Evolutionary conservation across 805 yeast genomes (phyloP).

Genomic region (Nematodospora valgi): DNA sequence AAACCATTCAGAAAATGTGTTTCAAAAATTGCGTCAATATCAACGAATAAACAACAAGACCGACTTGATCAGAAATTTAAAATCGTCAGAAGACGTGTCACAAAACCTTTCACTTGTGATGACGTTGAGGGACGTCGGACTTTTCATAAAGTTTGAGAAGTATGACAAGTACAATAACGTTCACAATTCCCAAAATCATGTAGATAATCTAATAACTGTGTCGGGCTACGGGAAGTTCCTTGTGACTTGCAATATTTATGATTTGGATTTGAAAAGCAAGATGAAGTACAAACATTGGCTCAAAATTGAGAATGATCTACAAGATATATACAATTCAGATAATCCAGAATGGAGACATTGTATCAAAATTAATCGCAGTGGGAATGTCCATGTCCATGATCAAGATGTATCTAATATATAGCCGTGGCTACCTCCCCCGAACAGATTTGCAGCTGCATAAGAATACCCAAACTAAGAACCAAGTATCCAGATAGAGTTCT

Average conservation of each 20-base stretch:
- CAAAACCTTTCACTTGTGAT: conserved; percentile 41
- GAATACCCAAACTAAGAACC: not conserved
- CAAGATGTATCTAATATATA: too few species aligned
- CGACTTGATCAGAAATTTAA: conserved; percentile 28
- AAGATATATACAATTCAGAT: conserved; percentile 27
- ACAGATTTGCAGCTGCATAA: too few species aligned
- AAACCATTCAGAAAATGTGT: conserved; percentile 24
- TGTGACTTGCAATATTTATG: conserved; percentile 41
- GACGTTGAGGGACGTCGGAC: conserved; percentile 57
- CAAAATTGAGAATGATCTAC: conserved; percentile 37
- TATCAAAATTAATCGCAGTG: conserved; percentile 10
- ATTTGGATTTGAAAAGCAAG: conserved; percentile 47
- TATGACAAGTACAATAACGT: conserved; percentile 22
- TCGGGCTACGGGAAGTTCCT: conserved; percentile 23
- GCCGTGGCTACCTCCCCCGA: too few species aligned
- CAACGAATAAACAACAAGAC: conserved; percentile 32
- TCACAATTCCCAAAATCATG: conserved; percentile 29
- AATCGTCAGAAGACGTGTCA: conserved; percentile 36
- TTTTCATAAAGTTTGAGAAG: conserved; percentile 41
- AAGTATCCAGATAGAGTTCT: too few species aligned
- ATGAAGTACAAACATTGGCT: conserved; percentile 46
- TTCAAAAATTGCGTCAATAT: conserved; percentile 30
- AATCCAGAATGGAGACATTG: conserved; percentile 30
- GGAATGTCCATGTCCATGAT: not conserved
- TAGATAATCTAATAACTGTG: conserved; percentile 21